phyloP scores from a whole-genome alignment of 202 grass and related monocot species.

The Schoenoplectus tabernaemontani region DNA sequence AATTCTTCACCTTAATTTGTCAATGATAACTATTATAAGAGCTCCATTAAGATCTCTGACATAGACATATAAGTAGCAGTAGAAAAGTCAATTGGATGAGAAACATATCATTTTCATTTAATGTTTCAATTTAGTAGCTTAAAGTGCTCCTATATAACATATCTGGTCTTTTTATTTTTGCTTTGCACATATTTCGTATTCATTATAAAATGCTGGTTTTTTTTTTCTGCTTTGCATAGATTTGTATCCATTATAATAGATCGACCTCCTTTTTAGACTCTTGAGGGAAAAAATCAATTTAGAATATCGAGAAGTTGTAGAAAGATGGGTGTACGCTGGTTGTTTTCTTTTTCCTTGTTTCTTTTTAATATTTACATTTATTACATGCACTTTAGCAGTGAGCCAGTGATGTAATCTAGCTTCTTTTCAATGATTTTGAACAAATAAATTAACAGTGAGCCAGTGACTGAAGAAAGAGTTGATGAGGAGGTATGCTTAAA shows the following conservation, averaged over 20 bases:
- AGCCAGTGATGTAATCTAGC: neutral
- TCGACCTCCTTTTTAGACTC: conserved; percentile 25
- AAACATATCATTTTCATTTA: no score
- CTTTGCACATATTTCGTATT: no score
- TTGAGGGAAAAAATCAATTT: conserved; percentile 74
- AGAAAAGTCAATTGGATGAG: no score
- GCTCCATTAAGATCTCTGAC: no score
- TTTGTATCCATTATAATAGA: neutral
- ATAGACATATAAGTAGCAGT: no score
- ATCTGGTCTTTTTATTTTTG: no score
- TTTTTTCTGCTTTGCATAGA: neutral
- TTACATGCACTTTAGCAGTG: neutral
- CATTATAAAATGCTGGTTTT: neutral
- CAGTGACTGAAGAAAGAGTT: conserved; percentile 73
- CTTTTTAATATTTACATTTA: neutral
- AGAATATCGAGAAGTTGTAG: conserved; percentile 74
- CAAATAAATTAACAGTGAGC: conserved; percentile 12
- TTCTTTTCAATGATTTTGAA: conserved; percentile 16
- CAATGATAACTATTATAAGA: no score
- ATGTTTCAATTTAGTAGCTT: no score
- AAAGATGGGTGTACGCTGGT: conserved; percentile 86
- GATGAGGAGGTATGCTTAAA: conserved; percentile 55
- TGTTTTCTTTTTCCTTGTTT: neutral
- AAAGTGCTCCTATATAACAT: no score
- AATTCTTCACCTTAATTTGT: no score